Percentiles rank a stretch among this genome's conserved stretches.
These are phyloP conservation scores for Chimonanthus praecox DNA, from an alignment of 164 flowering plant genomes.

Conservation along the genomic window DNA sequence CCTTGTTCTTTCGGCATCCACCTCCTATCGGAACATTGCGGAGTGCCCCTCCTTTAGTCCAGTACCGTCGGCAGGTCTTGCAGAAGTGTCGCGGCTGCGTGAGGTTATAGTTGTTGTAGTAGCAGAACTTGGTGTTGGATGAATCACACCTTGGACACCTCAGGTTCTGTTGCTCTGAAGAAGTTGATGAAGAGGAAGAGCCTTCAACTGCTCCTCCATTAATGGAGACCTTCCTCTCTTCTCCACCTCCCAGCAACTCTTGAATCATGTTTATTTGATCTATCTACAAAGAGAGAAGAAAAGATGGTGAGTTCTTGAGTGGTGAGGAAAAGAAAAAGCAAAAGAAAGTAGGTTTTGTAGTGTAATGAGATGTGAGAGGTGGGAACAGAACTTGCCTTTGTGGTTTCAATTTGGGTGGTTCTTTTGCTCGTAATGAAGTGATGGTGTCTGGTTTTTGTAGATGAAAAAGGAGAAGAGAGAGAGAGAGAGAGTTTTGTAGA, in stretches of 20 bases:
- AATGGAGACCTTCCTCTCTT: slow-evolving; percentile 20
- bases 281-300: slow-evolving; percentile 16
- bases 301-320: slow-evolving; percentile 16
- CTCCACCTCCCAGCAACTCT: slow-evolving; percentile 32
- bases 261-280: slow-evolving; percentile 35
- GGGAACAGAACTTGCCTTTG: slow-evolving; percentile 14
- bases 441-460: not conserved
- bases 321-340: slow-evolving; percentile 9
- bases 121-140: slow-evolving; percentile 50
- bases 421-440: not conserved
- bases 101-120: slow-evolving; percentile 64
- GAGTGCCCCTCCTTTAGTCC: slow-evolving; percentile 65
- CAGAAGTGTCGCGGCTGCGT: slow-evolving; percentile 67
- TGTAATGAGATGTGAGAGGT: slow-evolving; percentile 1
- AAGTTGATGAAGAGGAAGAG: slow-evolving; percentile 1
- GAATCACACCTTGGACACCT: slow-evolving; percentile 56
- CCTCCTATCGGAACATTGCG: slow-evolving; percentile 58
- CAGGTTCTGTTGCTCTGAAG: slow-evolving; percentile 23
- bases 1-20: slow-evolving; percentile 45
- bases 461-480: too few species aligned
- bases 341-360: slow-evolving; percentile 23
- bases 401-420: slow-evolving; percentile 8
- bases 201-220: slow-evolving; percentile 13
- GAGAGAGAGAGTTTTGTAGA: slow-evolving; percentile 4
- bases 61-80: slow-evolving; percentile 57